Evolutionary conservation across 805 yeast species (phyloP).

Genomic region (Cyberlindnera mycetangii): DNA sequence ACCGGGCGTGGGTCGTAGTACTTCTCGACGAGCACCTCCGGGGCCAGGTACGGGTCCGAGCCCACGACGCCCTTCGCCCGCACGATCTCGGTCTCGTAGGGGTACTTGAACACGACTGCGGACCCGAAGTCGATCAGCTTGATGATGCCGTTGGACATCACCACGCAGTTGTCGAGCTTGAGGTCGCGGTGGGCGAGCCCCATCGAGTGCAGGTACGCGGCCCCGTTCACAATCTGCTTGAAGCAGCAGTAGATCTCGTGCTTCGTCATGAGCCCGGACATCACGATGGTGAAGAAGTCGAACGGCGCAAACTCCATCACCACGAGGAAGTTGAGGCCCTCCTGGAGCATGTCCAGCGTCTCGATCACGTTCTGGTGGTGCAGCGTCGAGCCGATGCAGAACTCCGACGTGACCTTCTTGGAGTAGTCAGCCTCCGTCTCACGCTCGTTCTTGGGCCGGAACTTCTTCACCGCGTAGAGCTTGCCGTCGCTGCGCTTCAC

Average conservation of each 20-base stretch:
- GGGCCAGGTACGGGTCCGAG: constrained; percentile 93
- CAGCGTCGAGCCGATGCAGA: constrained; percentile 72
- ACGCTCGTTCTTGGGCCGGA: constrained; percentile 59
- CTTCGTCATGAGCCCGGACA: constrained; percentile 76
- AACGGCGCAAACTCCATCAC: constrained; percentile 92
- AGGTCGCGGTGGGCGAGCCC: constrained; percentile 93
- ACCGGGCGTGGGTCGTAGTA: constrained; percentile 82
- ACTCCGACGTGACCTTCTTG: constrained; percentile 79
- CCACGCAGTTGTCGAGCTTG: constrained; percentile 92
- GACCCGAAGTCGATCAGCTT: constrained; percentile 94
- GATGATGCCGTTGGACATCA: constrained; percentile 65
- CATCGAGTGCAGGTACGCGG: constrained; percentile 66
- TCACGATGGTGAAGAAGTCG: constrained; percentile 90
- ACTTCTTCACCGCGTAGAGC: constrained; percentile 83
- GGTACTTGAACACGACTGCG: constrained; percentile 76
- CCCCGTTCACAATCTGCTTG: constrained; percentile 76
- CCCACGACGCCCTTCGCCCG: constrained; percentile 87
- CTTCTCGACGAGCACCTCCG: constrained; percentile 66
- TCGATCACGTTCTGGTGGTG: constrained; percentile 78
- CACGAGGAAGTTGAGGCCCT: constrained; percentile 58
- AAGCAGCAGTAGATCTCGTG: constrained; percentile 78
- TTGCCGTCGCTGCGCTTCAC: constrained; percentile 61
- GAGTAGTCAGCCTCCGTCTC: constrained; percentile 70
- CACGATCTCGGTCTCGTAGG: constrained; percentile 53
- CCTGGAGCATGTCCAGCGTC: constrained; percentile 76